Evolutionary conservation across 1,139 yeast species (phyloP), one percentile per base, ranked within the genome.

Genomic region (Yamadazyma sp.): DNA sequence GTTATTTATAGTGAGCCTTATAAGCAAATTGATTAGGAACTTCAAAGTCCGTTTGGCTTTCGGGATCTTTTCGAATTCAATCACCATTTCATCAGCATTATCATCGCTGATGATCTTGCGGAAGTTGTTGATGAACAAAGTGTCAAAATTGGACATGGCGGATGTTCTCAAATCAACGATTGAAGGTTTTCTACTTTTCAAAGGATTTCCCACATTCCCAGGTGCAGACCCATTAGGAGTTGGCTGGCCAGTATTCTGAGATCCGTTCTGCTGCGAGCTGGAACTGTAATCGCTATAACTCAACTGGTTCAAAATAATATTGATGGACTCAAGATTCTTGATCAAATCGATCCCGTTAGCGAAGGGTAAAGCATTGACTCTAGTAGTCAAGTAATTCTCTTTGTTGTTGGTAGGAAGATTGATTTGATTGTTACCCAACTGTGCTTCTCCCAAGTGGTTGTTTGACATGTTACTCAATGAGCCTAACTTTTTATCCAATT

Each of bases 401-500:
- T 85, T 87, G 44, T 84, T 81, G 46, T 73, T 69, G 17, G 83
- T 78, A 10, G 91, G 87, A 41, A 67, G 53, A 22, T 45, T 49
- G 25, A 47, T 31, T 22, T 36, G 34, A 22, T 43, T 40, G 27
- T 18, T 27, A n/a, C 20, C 15, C 20, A 34, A 34, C 14, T 33
- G 22, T 3, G 17, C 16, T 16, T 26, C 16, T 23, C 36, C 28
- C 15, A 50, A 37, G 32, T 48, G 51, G 24, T 43, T 38, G 33
- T 48, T 50, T 2, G 53, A 49, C 22, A 49, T 35, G 29, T 54
- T 48, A 10, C 56, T 45, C 36, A 67, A 56, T 17, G 54, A 53
- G 4, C 54, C 48, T 41, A 84, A 72, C 58, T 88, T 88, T 66
- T 92, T 92, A 59, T 92, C 98, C 51, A 89, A 73, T 55, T 89